These are phyloP conservation scores for Akanthomyces lecanii DNA, from an alignment of 2,329 filamentous ascomycete genomes.

Conservation along the genomic window DNA sequence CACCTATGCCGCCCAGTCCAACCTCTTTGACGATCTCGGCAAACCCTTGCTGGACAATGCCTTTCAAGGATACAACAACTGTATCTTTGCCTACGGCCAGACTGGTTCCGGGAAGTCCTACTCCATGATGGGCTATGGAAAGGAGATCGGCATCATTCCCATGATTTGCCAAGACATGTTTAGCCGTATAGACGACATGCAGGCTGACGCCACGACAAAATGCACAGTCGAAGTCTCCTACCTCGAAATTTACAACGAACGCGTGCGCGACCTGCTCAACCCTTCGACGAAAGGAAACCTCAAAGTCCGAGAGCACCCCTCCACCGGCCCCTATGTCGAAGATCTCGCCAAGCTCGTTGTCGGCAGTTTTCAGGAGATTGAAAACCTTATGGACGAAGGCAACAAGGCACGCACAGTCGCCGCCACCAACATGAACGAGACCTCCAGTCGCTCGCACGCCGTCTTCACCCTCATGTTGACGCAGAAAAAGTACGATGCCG, in stretches of 20 bases:
- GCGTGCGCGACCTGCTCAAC: constrained; percentile 91
- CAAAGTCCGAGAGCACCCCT: constrained; percentile 95
- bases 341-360: constrained; percentile 95
- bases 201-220: constrained; percentile 68
- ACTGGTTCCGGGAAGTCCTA: constrained; percentile 98
- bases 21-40: constrained; percentile 84
- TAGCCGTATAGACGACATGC: constrained; percentile 68
- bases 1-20: constrained; percentile 84
- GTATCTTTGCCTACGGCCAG: constrained; percentile 98
- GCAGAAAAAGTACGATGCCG: constrained; percentile 84
- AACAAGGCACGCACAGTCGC: constrained; percentile 98
- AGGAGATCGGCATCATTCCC: constrained; percentile 92
- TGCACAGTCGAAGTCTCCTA: constrained; percentile 98
- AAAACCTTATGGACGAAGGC: constrained; percentile 97
- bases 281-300: constrained; percentile 93
- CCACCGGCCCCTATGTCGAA: constrained; percentile 95
- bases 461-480: constrained; percentile 96
- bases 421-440: constrained; percentile 99
- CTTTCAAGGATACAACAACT: constrained; percentile 98
- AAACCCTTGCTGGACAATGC: constrained; percentile 93
- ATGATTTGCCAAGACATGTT: constrained; percentile 99
- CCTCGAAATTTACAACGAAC: constrained; percentile 98
- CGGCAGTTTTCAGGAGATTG: constrained; percentile 89
- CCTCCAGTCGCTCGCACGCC: constrained; percentile 94
- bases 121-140: constrained; percentile 99